Evolutionary conservation across 2,329 filamentous ascomycete species (phyloP).

Genomic region (Trichophyton verrucosum): DNA sequence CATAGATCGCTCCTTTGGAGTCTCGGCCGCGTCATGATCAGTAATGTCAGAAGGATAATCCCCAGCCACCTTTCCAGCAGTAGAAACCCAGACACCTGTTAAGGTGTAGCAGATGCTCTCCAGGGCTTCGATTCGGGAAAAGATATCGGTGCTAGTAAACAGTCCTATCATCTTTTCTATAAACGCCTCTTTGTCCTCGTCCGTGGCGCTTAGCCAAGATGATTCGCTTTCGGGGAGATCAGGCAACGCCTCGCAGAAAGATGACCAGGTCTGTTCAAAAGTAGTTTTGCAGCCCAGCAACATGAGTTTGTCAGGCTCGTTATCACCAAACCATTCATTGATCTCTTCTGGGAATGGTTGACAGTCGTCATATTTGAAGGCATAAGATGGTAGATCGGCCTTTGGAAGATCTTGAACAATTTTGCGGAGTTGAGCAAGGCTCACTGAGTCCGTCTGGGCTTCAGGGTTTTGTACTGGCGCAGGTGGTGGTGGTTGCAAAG

Average conservation of each 20-base stretch:
- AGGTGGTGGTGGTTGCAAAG: slow-evolving; percentile 33
- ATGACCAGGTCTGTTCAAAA: slow-evolving; percentile 65
- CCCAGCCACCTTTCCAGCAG: slow-evolving; percentile 39
- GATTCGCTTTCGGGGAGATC: slow-evolving; percentile 28
- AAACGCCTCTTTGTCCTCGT: slow-evolving; percentile 37
- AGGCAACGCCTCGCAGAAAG: slow-evolving; percentile 31
- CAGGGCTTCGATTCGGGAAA: slow-evolving; percentile 33
- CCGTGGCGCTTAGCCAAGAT: slow-evolving; percentile 55
- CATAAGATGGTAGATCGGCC: slow-evolving; percentile 61
- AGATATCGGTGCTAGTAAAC: slow-evolving; percentile 29
- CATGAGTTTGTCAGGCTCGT: slow-evolving; percentile 70
- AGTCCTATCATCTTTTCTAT: slow-evolving; percentile 26
- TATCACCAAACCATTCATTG: slow-evolving; percentile 95
- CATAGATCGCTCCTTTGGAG: slow-evolving; percentile 36
- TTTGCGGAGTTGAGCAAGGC: slow-evolving; percentile 58
- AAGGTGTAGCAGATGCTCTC: slow-evolving; percentile 42
- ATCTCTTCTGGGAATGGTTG: slow-evolving; percentile 73
- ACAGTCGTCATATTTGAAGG: slow-evolving; percentile 67
- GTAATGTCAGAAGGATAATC: slow-evolving; percentile 22
- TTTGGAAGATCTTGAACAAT: slow-evolving; percentile 63
- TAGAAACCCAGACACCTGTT: slow-evolving; percentile 58
- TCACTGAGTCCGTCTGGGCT: slow-evolving; percentile 53
- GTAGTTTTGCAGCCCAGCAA: slow-evolving; percentile 61
- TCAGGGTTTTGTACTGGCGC: slow-evolving; percentile 28
- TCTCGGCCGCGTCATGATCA: slow-evolving; percentile 29